Evolutionary conservation across 495 filamentous ascomycete genomes (phyloP).

Genomic region (Talaromyces liani): DNA sequence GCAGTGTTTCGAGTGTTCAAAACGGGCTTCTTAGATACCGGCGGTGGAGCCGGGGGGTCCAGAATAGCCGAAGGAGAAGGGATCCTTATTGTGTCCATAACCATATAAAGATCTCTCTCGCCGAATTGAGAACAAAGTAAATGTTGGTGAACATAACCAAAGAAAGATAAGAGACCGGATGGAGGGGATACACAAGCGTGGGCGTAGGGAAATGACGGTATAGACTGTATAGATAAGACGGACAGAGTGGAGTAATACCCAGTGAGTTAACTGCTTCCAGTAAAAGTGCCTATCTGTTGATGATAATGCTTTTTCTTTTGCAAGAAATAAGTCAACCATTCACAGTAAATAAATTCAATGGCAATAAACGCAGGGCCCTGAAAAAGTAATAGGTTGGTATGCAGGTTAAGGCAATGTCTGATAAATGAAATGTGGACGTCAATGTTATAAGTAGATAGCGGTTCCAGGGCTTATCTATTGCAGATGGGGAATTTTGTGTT

Average conservation of each 20-base stretch:
- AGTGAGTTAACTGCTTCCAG: neutral
- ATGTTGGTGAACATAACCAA: constrained; percentile 2
- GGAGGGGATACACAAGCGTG: neutral
- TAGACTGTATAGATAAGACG: constrained; percentile 2
- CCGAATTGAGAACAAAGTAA: neutral
- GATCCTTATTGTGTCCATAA: constrained; percentile 57
- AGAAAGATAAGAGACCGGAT: neutral
- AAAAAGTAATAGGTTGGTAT: neutral
- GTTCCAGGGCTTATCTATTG: neutral
- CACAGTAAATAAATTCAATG: neutral
- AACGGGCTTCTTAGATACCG: constrained; percentile 6
- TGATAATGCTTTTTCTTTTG: neutral
- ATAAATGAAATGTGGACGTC: neutral
- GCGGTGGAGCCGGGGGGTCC: constrained; percentile 30
- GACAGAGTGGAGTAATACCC: neutral
- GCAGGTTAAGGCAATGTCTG: neutral
- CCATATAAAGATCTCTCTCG: constrained; percentile 11
- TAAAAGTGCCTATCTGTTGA: neutral
- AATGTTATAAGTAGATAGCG: constrained; percentile 1
- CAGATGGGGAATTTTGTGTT: neutral
- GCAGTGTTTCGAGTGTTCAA: constrained; percentile 14
- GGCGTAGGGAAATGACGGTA: neutral
- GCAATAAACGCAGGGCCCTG: neutral
- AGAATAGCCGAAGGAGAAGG: constrained; percentile 57
- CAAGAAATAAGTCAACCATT: neutral